Evolutionary conservation across 2,329 filamentous ascomycete species (phyloP), one percentile per base, ranked within the genome.

Genomic region (Colletotrichum sp.): DNA sequence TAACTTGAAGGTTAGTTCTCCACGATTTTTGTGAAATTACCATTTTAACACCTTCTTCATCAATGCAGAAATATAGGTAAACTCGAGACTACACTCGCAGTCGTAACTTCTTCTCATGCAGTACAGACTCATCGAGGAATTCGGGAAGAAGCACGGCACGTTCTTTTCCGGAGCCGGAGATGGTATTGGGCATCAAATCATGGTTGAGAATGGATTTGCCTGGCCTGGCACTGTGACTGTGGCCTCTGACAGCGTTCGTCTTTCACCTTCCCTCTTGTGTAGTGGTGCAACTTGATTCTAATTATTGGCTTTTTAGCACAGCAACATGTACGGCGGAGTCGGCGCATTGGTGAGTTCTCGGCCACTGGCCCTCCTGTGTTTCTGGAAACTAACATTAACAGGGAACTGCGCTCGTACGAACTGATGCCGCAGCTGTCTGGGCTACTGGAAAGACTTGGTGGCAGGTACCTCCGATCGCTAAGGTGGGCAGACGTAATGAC

Each of bases 161-260:
- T 96, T 96, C 82, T 98, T 93, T 80, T 93, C 92, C 2, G 93
- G 32, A 21, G 43, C 95, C 1, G 95, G 94, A 2, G 85, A 91
- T 60, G 95, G 95, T 15, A 98, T 98, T 80, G 73, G 96, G 1
- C 96, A 98, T 83, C 96, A 98, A 83, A 93, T 96, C 79, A 96
- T 97, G 94, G 91, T 98, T 0, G 96, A 98, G 83, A 95, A 95
- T 83, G 93, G 95, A 89, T 88, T 94, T 88, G 80, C 86, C 2
- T 98, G 95, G 95, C 96, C 96, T 0, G 94, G 95, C 2, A 97
- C 95, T 0, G 84, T 98, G 66, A 91, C 91, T 0, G 96, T 98
- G 2, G 96, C 95, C 0, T 94, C 91, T 1, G 94, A 96, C 83
- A 91, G 88, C 60, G 43, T 48, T 48, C 43, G 43, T 48, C n/a